Base-by-base conservation (phyloP, 1,139 yeast genomes). In the Saccharomyces uvarum region DNA sequence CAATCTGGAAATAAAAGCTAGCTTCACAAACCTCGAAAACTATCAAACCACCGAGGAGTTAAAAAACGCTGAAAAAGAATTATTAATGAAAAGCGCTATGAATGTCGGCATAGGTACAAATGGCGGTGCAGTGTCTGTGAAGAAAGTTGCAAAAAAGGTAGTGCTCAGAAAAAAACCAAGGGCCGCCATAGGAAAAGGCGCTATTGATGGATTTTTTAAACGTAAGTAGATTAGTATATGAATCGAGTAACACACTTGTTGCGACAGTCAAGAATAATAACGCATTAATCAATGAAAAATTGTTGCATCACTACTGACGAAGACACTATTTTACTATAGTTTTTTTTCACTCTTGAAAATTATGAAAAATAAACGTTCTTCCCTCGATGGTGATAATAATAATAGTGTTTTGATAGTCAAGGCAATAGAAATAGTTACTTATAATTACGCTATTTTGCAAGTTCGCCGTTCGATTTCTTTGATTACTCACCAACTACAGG, bases 141-240 rank as follows among this genome's bases (percentile, higher is more conserved):
- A 47, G 44, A 48, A 53, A 19, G 38, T 49, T 9, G 51, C 49
- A 19, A 56, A 61, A 11, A 65, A 65, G 51, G 59, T 57, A 51
- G 33, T 62, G 47, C 53, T 50, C 5, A 47, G 55, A 9, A 26
- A 53, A 27, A 57, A 63, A 55, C 69, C 70, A 41, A 79, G 77
- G 58, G 82, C 81, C 0, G 80, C 80, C 0, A 75, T 73, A 11
- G 86, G 86, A 0, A 79, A 74, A 61, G 88, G 88, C 1, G 86
- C 86, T 1, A 71, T 83, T 33, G 88, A 83, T 64, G 78, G 81
- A 51, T 83, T 83, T 61, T 83, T 83, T 70, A 79, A 76, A 60
- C 59, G 56, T 52, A 51, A 57, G 51, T 38, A 48, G 47, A 16
- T 6, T 38, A 38, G 6, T 38, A 16, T 16, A 11, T 16, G 19